phyloP scores from a whole-genome alignment of 768 basidiomycete genomes.

The Auriscalpium microsporum region DNA sequence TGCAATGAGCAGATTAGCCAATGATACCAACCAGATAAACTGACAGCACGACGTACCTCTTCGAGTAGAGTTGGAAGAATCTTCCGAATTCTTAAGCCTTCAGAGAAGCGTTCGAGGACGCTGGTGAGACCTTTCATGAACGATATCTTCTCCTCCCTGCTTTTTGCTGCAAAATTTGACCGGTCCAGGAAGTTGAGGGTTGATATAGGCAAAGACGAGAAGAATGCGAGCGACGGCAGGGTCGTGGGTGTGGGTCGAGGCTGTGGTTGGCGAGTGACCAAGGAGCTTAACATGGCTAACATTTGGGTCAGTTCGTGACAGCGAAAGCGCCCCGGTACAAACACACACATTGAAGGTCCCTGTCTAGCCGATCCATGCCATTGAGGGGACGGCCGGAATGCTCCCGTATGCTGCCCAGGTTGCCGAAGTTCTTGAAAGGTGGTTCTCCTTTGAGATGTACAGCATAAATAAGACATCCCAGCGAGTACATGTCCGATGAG shows the following conservation, averaged over 20 bases:
- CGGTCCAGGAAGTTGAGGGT: conserved; percentile 95
- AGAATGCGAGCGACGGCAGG: conserved; percentile 81
- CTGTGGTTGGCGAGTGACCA: conserved; percentile 73
- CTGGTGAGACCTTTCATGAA: conserved; percentile 86
- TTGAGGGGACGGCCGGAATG: conserved; percentile 55
- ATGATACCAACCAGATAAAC: background rate
- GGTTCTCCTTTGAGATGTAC: conserved; percentile 84
- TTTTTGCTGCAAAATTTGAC: conserved; percentile 89
- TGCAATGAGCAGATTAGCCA: conserved; percentile 17
- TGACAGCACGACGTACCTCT: conserved; percentile 52
- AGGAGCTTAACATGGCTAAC: conserved; percentile 65
- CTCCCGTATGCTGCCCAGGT: conserved; percentile 59
- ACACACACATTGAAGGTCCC: conserved; percentile 60
- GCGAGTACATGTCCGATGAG: conserved; percentile 86
- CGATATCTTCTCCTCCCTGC: conserved; percentile 90
- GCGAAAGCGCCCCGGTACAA: background rate
- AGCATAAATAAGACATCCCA: conserved; percentile 86
- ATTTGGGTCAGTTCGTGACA: background rate
- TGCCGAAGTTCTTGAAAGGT: conserved; percentile 82
- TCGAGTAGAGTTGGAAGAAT: conserved; percentile 88
- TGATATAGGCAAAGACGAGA: conserved; percentile 91
- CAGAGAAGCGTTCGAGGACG: conserved; percentile 80
- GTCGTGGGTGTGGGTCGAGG: conserved; percentile 70
- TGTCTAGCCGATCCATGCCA: conserved; percentile 58
- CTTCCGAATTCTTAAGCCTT: conserved; percentile 79